Evolutionary conservation across 1,284 basidiomycete species (phyloP), one percentile per base, ranked within the genome.

Genomic region (Sanghuangporus sanghuang): DNA sequence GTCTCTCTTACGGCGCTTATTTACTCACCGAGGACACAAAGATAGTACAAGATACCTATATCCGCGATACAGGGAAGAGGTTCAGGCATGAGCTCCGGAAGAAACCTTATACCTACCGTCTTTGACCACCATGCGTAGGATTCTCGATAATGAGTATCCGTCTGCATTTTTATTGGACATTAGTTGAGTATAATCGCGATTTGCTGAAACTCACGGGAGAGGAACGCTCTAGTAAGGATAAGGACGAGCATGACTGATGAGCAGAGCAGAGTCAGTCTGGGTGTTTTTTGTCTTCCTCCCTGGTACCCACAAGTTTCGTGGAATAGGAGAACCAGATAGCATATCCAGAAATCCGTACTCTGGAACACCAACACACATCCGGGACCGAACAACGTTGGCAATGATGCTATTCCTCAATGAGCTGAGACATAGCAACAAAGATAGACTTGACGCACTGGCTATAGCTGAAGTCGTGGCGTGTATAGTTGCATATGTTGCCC

Each of bases 1-100:
- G n/a, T 42, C 9, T 38, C 32, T 35, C 18, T 32, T 32, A 32
- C 5, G 27, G 40, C 36, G 36, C 14, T 14, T 54, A n/a, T 12
- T 35, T 14, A 32, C 61, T 62, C 35, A 62, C 61, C 40, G 11
- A 62, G 56, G 39, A 62, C 56, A 38, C 44, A 57, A 38, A 62
- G 18, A 39, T 62, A 62, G 48, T 62, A 62, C 12, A 62, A 39
- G 14, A 62, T 38, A 32, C 61, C 61, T 62, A 42, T n/a, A 42
- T n/a, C 40, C 27, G 27, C 27, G 3, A 42, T 42, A 42, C 18
- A 27, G n/a, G 12, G 7, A 32, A 35, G 14, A 39, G 32, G 4
- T 18, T 38, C 32, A 42, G 40, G 2, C n/a, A 52, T 57, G 2
- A 18, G 11, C 5, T 21, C 35, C 11, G 16, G 42, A 48, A 6